Base-by-base conservation (phyloP, 345 rosid species). In the Dovyalis caffra region DNA sequence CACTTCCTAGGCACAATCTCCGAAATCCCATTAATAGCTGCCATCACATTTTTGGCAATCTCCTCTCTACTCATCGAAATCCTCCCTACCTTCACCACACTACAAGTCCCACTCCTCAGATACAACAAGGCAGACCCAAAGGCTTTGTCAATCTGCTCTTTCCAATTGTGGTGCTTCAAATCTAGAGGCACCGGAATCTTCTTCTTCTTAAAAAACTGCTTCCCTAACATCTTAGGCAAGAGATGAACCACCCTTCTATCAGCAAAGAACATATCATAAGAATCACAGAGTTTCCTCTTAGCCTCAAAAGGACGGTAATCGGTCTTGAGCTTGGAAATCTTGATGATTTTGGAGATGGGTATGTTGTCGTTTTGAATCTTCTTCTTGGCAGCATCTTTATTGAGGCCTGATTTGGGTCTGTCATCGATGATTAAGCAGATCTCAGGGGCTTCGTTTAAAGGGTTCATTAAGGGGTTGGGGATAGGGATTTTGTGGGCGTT, bases 171-270 rank as follows among this genome's bases (percentile, higher is more conserved):
- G 31, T 92, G 93, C 76, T 79, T 85, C 86, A 92, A 86, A 76
- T 92, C 89, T 21, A 92, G 34, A 8, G 86, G 84, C 35, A 89
- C 78, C 0, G 97, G 97, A 67, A 89, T 83, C 90, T 87, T 92
- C 88, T 88, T 92, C 72, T 83, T 90, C 78, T 78, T 78, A 29
- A 86, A 90, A 56, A 92, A 92, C 12, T 90, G 90, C 82, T 89
- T 92, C 76, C 95, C 97, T 66, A 92, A 66, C 82, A 92, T 74
- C 85, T 90, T 89, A 32, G 97, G 97, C 77, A 92, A 83, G 62
- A 92, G 72, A 1, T 88, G 90, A 66, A 87, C 47, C 69, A 87
- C 80, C 76, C 88, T 80, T 74, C 70, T 82, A 61, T 87, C 90
- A 0, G 88, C 87, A 14, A 87, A 80, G 64, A 87, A 85, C 86